Evolutionary conservation across 345 rosid species (phyloP), one percentile per base, ranked within the genome.

Genomic region (Viola odorata): DNA sequence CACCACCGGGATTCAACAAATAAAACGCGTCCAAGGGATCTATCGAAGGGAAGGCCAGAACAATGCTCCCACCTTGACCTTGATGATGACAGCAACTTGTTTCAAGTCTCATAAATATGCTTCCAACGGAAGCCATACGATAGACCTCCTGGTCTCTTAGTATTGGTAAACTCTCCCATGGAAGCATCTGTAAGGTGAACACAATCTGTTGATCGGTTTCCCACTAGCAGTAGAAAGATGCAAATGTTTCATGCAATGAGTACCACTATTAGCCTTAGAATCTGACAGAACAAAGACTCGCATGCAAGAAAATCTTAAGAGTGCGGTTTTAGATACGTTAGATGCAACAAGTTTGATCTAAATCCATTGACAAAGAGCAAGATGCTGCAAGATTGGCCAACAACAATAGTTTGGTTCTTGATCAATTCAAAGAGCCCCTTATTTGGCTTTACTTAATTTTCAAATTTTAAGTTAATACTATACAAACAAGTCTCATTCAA

Each of bases 11-110:
- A 73, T 94, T 94, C 73, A 92, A 73, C 76, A 89, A 67, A 75
- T 82, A 89, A 74, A 81, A 92, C 53, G 98, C 91, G 77, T 89
- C 91, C 69, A 87, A 58, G 14, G 98, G 98, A 81, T 92, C 98
- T 60, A 92, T 84, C 44, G 73, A 73, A 60, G 96, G 96, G 58
- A 82, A 82, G 58, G 85, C 48, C 60, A 76, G 64, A 69, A 60
- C 63, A 49, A 69, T 62, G 48, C 53, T 74, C 69, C 58, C 72
- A 37, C 58, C 64, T 61, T 74, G 72, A 66, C 80, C 82, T 70
- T 69, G 79, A 10, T 50, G 61, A 55, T 63, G 70, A 64, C 53
- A 39, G 61, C 53, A 39, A 59, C 80, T 80, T 79, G 76, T 85
- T 57, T 84, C 73, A 45, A 87, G 77, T 45, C 77, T 76, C 17